phyloP scores from a whole-genome alignment of 805 yeast species.

The Yamadazyma ubonensis region DNA sequence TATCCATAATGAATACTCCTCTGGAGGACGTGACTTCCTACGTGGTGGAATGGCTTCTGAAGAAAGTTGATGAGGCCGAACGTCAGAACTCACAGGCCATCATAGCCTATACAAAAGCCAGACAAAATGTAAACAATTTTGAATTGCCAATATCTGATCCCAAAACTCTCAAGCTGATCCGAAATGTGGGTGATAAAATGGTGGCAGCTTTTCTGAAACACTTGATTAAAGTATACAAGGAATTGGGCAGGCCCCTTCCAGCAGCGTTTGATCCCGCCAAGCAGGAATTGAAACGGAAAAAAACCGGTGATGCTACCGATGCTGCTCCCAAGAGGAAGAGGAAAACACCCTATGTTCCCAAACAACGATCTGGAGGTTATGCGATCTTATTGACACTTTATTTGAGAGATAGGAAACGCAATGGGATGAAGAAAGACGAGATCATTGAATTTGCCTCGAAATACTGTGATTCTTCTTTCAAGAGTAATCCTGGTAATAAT shows the following conservation, averaged over 20 bases:
- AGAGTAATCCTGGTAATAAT: slow-evolving; percentile 55
- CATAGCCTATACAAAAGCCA: slow-evolving; percentile 54
- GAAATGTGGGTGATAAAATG: slow-evolving; percentile 71
- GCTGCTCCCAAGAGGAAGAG: slow-evolving; percentile 10
- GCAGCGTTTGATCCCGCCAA: slow-evolving; percentile 18
- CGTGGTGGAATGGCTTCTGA: slow-evolving; percentile 59
- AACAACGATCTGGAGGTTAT: slow-evolving; percentile 77
- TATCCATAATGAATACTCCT: neutral
- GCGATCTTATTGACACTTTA: slow-evolving; percentile 68
- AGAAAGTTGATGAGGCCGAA: slow-evolving; percentile 45
- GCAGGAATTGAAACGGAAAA: slow-evolving; percentile 4
- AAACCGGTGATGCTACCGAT: neutral
- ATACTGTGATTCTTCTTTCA: slow-evolving; percentile 58
- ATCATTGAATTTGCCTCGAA: slow-evolving; percentile 53
- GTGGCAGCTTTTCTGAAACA: slow-evolving; percentile 49
- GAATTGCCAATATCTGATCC: slow-evolving; percentile 53
- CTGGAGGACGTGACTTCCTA: slow-evolving; percentile 35
- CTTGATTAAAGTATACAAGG: slow-evolving; percentile 55
- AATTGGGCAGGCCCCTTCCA: slow-evolving; percentile 50
- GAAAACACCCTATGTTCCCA: slow-evolving; percentile 60
- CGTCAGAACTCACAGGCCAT: slow-evolving; percentile 52
- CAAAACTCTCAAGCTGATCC: slow-evolving; percentile 55
- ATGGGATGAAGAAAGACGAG: slow-evolving; percentile 66
- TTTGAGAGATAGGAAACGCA: slow-evolving; percentile 43
- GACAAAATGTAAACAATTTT: slow-evolving; percentile 46